These are phyloP conservation scores for Fraxinus excelsior DNA, from an alignment of 257 asterid genomes.

Conservation along the genomic window DNA sequence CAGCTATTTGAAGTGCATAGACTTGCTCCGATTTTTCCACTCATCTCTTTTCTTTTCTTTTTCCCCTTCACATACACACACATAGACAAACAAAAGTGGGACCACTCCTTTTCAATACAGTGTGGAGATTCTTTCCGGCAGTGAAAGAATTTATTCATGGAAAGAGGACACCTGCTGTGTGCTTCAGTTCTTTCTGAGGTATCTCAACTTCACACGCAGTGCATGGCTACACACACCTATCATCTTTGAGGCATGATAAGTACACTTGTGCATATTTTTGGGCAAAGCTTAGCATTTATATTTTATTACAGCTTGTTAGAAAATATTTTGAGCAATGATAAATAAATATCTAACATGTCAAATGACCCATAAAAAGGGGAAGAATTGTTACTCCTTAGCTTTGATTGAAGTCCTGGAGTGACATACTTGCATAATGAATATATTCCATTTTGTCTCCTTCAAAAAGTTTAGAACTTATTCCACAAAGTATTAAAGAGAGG, in stretches of 20 bases:
- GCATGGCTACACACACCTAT: conserved; percentile 11
- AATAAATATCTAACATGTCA: neutral
- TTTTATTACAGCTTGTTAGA: neutral
- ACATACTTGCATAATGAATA: conserved; percentile 42
- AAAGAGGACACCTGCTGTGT: conserved; percentile 24
- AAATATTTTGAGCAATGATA: neutral
- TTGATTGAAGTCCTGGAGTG: conserved; percentile 60
- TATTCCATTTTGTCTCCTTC: conserved; percentile 67
- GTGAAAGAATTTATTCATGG: conserved; percentile 27
- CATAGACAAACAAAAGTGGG: conserved; percentile 6
- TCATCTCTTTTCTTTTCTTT: neutral
- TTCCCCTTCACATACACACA: too few species aligned
- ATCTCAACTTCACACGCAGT: conserved; percentile 17
- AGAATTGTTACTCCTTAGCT: too few species aligned
- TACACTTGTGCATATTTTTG: conserved; percentile 25
- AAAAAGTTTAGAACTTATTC: conserved; percentile 66
- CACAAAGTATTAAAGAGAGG: conserved; percentile 44
- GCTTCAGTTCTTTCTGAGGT: conserved; percentile 15
- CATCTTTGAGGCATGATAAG: conserved; percentile 22
- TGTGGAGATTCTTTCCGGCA: conserved; percentile 28
- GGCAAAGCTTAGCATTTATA: neutral
- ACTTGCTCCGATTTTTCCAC: neutral
- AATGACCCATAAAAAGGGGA: conserved; percentile 1
- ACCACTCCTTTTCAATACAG: conserved; percentile 17
- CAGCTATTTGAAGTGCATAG: conserved; percentile 2